Base-by-base conservation (phyloP, 176 grass and related monocot species). In the Saccharum spontaneum region DNA sequence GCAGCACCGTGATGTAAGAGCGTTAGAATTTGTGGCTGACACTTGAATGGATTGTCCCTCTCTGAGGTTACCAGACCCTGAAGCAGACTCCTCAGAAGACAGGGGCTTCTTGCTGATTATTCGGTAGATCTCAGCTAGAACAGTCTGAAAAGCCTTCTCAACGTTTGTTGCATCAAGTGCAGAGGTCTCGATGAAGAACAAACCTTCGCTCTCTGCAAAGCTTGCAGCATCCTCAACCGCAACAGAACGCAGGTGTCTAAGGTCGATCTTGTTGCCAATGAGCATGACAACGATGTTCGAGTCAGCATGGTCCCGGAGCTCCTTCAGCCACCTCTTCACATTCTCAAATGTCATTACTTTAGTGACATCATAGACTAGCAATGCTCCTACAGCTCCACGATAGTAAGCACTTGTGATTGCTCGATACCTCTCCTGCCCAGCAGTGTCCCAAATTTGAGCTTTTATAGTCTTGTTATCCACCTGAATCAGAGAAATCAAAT, bases 401-500 rank as follows among this genome's bases (percentile, higher is more conserved):
- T 88, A 88, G 52, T 88, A 88, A 20, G 86, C 86, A 71, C 86
- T 88, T 30, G 86, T 88, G 22, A 88, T 88, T 39, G 86, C 86
- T 31, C 86, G 73, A 38, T 88, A 88, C 43, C 86, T 71, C 30
- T 80, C 78, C 78, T 80, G 78, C 44, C 78, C 78, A 80, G 78
- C 63, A 36, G 78, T 80, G 78, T 80, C 78, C 78, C 78, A 80
- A 36, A 80, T 80, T 80, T 80, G 78, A 67, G 78, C 78, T 67
- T 80, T 80, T 67, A 80, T 67, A 49, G 40, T 67, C 78, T 80
- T 80, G 2, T 46, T 46, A 0, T 80, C 78, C 62, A 80, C 78
- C 78, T 80, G 63, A 15, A 67, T 80, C n/a, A 36, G 28, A 36
- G 3, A 67, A 14, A 67, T 22, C 28, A 67, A 33, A 22, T 5